Conservation (phyloP, 1,284 basidiomycete genomes). For the Puccinia horiana region DNA sequence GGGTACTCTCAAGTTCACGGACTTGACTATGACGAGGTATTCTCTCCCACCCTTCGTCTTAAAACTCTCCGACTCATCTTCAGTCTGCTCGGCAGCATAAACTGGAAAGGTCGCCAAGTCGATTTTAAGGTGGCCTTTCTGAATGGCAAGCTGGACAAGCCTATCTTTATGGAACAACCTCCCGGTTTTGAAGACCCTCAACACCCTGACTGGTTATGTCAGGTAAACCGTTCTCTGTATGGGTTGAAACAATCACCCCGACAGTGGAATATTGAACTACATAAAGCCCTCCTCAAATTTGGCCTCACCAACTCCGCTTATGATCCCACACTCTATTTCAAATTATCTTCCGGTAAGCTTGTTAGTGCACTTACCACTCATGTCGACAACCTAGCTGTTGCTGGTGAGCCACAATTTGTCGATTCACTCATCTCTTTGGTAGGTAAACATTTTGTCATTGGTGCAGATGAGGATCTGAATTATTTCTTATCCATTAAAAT, state of each 20-base stretch:
- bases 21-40: slow-evolving; percentile 15
- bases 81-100: neutral
- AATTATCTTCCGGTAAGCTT: neutral
- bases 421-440: neutral
- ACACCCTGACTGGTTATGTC: neutral
- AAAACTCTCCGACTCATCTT: neutral
- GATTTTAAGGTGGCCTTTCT: no score
- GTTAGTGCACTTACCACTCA: neutral
- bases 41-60: neutral
- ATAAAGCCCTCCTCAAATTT: neutral
- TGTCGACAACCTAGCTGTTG: neutral
- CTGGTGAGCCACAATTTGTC: neutral
- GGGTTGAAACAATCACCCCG: slow-evolving; percentile 19
- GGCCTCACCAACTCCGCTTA: neutral
- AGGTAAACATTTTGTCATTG: neutral
- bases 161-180: slow-evolving; percentile 17
- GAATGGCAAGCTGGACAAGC: neutral
- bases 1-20: no score
- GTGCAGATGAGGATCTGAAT: neutral
- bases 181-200: neutral
- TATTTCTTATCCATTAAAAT: neutral
- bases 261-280: slow-evolving; percentile 9
- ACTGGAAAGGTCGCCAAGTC: slow-evolving; percentile 1
- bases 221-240: neutral
- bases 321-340: slow-evolving; percentile 26